Base-by-base conservation (phyloP, 2,329 filamentous ascomycete genomes). In the Apiospora koreana region DNA sequence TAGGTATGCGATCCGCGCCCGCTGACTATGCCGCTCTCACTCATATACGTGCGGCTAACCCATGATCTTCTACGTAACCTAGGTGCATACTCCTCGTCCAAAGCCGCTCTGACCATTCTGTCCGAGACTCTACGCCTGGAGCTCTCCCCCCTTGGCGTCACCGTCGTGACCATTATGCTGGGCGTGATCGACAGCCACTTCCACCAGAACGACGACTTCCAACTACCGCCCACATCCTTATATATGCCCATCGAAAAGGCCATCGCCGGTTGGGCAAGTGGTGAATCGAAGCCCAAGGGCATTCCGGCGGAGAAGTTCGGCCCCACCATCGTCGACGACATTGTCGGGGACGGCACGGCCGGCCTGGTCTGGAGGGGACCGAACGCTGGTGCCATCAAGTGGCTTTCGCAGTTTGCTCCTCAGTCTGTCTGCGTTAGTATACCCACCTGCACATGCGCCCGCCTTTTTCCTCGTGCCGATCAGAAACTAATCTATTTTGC, bases 91-190 rank as follows among this genome's bases (percentile, higher is more conserved):
- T 68, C 48, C n/a, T 68, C 70, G 10, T 75, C 79, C 68, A 86
- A 86, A 70, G 83, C 80, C 0, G 83, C 84, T 0, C 74, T 85
- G 0, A 75, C 79, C 23, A 76, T 78, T 58, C 77, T 84, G 54
- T 79, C 80, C 3, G 77, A 81, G 69, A 81, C 80, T 18, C 72
- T 84, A 72, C 80, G 82, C 6, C 72, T 83, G 45, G 83, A 86
- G 73, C 78, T 85, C 35, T 67, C 70, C 1, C 77, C 79, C 0
- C 77, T 83, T 54, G 78, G 75, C 35, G 72, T 82, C 67, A 75
- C 76, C 38, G 80, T 83, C 31, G 73, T 82, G 14, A 73, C 77
- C 25, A 69, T 79, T 42, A 75, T 79, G 74, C 79, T 78, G 0
- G 81, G 78, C 7, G 77, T 75, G 2, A 77, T 82, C 10, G 71